phyloP scores from a whole-genome alignment of 2,329 filamentous ascomycete genomes.

The Sclerotinia borealis region DNA sequence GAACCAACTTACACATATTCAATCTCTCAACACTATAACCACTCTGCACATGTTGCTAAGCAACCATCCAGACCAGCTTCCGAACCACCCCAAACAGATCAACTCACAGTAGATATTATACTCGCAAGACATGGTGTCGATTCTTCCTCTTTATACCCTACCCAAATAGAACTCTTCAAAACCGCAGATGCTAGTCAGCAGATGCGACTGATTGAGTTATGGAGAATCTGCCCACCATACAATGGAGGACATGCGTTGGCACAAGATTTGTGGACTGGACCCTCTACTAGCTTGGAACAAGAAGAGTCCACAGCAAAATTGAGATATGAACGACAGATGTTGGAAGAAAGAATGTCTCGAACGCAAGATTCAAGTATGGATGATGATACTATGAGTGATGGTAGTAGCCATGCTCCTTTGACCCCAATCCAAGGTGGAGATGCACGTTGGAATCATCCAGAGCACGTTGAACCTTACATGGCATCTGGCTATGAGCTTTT shows the following conservation, averaged over 20 bases:
- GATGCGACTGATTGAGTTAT: conserved; percentile 17
- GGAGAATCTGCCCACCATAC: conserved; percentile 39
- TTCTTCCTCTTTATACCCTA: conserved; percentile 59
- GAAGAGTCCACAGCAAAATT: conserved; percentile 50
- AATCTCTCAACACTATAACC: conserved; percentile 77
- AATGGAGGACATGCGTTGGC: conserved; percentile 49
- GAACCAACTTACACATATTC: conserved; percentile 58
- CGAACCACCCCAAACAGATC: conserved; percentile 44
- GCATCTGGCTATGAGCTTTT: conserved; percentile 69
- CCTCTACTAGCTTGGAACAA: conserved; percentile 45
- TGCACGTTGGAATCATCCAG: conserved; percentile 42
- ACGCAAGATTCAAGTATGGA: conserved; percentile 41
- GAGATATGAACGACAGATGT: conserved; percentile 49
- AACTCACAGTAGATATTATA: conserved; percentile 49
- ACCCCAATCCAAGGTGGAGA: conserved; percentile 46
- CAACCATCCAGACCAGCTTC: conserved; percentile 43
- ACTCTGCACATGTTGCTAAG: conserved; percentile 61
- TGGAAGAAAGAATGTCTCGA: conserved; percentile 37
- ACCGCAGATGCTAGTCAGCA: conserved; percentile 68
- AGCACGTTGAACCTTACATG: conserved; percentile 64
- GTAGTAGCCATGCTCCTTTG: conserved; percentile 34
- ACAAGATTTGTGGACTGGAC: conserved; percentile 54
- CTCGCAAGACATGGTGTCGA: conserved; percentile 65
- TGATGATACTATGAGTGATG: conserved; percentile 32
- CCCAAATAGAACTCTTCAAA: conserved; percentile 73